These are phyloP conservation scores for Cladobotryum protrusum DNA, from an alignment of 2,329 filamentous ascomycete species.

Conservation along the genomic window DNA sequence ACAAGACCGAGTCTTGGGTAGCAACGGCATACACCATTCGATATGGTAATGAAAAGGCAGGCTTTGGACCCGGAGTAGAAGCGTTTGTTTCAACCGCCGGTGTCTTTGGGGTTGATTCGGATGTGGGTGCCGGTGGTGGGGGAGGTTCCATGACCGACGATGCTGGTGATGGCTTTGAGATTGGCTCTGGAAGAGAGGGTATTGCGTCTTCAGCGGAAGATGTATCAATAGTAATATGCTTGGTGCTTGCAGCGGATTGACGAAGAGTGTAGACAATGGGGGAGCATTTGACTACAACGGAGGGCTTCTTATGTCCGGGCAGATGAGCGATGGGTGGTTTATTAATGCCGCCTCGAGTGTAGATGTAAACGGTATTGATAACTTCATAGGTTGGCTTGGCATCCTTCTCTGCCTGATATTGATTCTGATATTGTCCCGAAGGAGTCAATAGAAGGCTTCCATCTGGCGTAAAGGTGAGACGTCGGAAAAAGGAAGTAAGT, in stretches of 20 bases:
- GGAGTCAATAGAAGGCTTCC: slow-evolving; percentile 91
- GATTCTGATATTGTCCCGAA: slow-evolving; percentile 87
- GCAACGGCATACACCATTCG: slow-evolving; percentile 95
- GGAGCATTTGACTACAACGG: slow-evolving; percentile 90
- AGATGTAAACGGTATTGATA: slow-evolving; percentile 97
- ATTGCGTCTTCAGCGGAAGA: slow-evolving; percentile 82
- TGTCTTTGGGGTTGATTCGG: slow-evolving; percentile 45
- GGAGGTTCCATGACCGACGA: slow-evolving; percentile 77
- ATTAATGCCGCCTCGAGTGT: slow-evolving; percentile 92
- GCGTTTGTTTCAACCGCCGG: slow-evolving; percentile 38
- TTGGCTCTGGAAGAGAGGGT: slow-evolving; percentile 74
- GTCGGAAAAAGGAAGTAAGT: slow-evolving; percentile 91
- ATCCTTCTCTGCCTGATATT: slow-evolving; percentile 60
- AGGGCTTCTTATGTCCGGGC: slow-evolving; percentile 96
- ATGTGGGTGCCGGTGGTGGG: slow-evolving; percentile 50
- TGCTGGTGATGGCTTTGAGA: slow-evolving; percentile 54
- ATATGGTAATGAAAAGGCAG: slow-evolving; percentile 81
- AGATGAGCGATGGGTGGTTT: slow-evolving; percentile 93
- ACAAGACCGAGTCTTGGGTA: slow-evolving; percentile 87
- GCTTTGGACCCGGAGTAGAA: slow-evolving; percentile 53
- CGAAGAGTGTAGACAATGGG: slow-evolving; percentile 81
- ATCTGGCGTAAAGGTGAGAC: slow-evolving; percentile 90
- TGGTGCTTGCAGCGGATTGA: slow-evolving; percentile 61
- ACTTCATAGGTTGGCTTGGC: slow-evolving; percentile 75
- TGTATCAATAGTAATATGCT: slow-evolving; percentile 91